Conservation (phyloP, 2,329 filamentous ascomycete species). For the Colletotrichum sp. region DNA sequence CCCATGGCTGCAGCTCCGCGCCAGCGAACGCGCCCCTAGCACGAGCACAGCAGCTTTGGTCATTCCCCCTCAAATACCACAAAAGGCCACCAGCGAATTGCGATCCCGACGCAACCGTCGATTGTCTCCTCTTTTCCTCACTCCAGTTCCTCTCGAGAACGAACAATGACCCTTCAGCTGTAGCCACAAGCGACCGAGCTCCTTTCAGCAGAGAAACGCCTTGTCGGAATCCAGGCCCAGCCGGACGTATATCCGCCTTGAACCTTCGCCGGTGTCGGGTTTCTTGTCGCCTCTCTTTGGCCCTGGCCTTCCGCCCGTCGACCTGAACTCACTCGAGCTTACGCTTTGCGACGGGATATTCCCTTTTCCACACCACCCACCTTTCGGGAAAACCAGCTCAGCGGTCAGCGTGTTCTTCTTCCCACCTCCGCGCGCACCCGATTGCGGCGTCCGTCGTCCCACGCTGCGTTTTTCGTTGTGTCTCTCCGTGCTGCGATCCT, state of each 20-base stretch:
- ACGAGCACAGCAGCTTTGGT: constrained; percentile 9
- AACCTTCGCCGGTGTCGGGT: not conserved
- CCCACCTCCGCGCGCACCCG: not conserved
- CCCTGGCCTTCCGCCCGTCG: not conserved
- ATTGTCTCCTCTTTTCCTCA: not conserved
- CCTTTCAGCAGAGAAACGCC: not conserved
- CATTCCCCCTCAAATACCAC: constrained; percentile 20
- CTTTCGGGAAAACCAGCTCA: not conserved
- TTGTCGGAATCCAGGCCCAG: not conserved
- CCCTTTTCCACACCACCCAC: not conserved
- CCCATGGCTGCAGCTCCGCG: constrained; percentile 27
- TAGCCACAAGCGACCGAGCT: not conserved
- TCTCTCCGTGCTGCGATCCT: constrained; percentile 4
- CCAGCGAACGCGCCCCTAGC: constrained; percentile 16
- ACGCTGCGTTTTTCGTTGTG: not conserved
- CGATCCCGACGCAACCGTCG: not conserved
- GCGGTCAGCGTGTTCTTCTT: not conserved
- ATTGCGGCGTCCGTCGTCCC: constrained; percentile 1
- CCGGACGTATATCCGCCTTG: not conserved
- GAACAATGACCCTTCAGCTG: not conserved
- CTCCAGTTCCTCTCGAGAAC: not conserved
- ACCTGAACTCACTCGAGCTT: not conserved
- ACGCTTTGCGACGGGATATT: constrained; percentile 8
- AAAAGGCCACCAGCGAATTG: not conserved
- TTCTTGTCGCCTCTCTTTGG: not conserved